Percentiles rank a stretch among this genome's conserved stretches.
These are phyloP conservation scores for Medicago lupulina DNA, from an alignment of 306 rosid species.

Conservation along the genomic window DNA sequence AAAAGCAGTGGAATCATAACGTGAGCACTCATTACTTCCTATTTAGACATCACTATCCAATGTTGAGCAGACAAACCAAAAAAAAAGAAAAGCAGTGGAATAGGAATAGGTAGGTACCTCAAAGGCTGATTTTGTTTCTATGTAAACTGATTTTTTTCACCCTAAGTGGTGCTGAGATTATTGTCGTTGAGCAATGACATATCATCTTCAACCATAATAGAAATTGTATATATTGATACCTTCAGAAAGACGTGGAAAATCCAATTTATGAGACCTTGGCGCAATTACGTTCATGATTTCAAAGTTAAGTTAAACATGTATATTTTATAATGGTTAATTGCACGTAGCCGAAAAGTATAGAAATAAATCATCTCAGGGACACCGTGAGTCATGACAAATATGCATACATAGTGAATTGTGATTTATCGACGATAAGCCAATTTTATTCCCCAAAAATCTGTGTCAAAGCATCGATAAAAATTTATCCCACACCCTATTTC, in stretches of 20 bases:
- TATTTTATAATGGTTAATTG: not conserved
- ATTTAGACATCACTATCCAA: not conserved
- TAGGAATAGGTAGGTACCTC: no score
- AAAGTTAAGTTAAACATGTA: not conserved
- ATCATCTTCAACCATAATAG: no score
- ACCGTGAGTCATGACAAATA: no score
- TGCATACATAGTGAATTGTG: no score
- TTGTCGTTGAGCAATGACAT: not conserved
- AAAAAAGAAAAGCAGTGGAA: no score
- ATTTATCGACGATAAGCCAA: no score
- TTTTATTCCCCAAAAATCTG: not conserved
- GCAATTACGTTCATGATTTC: not conserved
- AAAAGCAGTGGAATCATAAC: not conserved
- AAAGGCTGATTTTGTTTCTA: not conserved
- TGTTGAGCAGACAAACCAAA: not conserved
- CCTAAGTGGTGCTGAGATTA: not conserved
- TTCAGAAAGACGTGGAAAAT: not conserved
- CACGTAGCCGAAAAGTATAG: no score
- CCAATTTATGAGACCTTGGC: not conserved
- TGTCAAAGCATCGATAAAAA: not conserved
- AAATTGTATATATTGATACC: not conserved
- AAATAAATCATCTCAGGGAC: no score
- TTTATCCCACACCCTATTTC: not conserved
- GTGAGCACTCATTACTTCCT: not conserved
- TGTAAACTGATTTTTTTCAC: not conserved